Evolutionary conservation across 306 rosid species (phyloP).

Genomic region (Quercus dentata): DNA sequence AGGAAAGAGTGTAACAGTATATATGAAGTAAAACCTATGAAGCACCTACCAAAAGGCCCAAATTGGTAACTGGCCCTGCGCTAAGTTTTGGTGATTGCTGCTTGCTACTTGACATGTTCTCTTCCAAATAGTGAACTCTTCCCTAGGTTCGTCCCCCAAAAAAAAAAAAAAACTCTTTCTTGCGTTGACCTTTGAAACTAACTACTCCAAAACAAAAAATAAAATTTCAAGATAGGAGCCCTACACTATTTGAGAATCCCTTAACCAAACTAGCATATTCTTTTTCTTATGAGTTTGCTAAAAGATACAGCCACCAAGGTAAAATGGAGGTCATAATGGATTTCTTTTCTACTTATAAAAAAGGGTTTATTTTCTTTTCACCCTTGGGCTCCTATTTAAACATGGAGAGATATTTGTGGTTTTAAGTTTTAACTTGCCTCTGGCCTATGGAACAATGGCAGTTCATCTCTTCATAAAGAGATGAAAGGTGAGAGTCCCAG

Average conservation of each 20-base stretch:
- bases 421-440: not conserved
- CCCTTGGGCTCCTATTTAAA: not conserved
- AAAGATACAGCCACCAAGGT: not conserved
- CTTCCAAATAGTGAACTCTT: too few species aligned
- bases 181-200: not conserved
- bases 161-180: too few species aligned
- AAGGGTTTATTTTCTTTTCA: not conserved
- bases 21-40: not conserved
- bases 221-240: not conserved
- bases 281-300: not conserved
- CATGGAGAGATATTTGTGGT: not conserved
- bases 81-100: not conserved
- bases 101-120: too few species aligned
- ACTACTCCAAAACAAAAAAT: not conserved
- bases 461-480: not conserved
- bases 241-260: not conserved
- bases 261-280: not conserved
- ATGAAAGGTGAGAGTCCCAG: not conserved
- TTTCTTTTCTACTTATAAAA: not conserved
- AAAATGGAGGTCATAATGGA: not conserved
- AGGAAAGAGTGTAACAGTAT: not conserved
- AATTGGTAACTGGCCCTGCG: not conserved
- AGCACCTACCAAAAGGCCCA: not conserved
- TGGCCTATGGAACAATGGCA: not conserved
- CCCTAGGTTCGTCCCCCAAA: too few species aligned